Base-by-base conservation (phyloP, 352 stramenopile genomes). In the Pythium chondricola region DNA sequence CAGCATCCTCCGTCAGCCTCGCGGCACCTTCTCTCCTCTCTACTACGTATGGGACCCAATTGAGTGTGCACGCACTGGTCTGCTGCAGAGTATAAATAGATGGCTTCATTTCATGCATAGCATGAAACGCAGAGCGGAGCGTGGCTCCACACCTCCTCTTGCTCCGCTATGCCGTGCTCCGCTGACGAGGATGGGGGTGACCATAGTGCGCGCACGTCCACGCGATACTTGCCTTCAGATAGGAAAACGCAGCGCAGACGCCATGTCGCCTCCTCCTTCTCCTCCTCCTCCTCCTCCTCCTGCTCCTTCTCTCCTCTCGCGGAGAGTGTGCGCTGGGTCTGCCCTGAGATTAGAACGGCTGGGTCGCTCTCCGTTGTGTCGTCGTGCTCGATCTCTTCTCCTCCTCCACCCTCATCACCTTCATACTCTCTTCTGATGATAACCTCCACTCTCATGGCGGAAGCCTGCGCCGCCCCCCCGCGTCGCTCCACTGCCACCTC, bases 161-260 rank as follows among this genome's bases (percentile, higher is more conserved):
- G 20, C 2, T 46, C 22, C 22, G 20, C 17, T 10, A 8, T 9
- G 30, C 11, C 31, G 16, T 27, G 25, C 18, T 44, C 37, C 21
- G 35, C 10, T 18, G 29, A 48, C n/a, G n/a, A n/a, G 17, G 7
- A 14, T 33, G n/a, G 22, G 9, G 39, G 20, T 22, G 11, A 38
- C 14, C 0, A 30, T 18, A 38, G 37, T 0, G 56, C 71, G 32
- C 58, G 61, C 18, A 77, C 64, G 13, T 58, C 48, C 14, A 85
- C 62, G 17, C 63, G 38, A 49, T 83, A 90, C 17, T 52, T 51
- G 10, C 78, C 78, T 41, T 83, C 65, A 2, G 78, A 80, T 30
- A 90, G 52, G 57, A 90, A 88, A 29, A 86, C 52, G 49, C 67
- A 69, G 39, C 76, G 67, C 22, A 90, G 42, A 10, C 26, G 17